These are phyloP conservation scores for Penicillium alfredii DNA, from an alignment of 495 filamentous ascomycete species.

Conservation along the genomic window DNA sequence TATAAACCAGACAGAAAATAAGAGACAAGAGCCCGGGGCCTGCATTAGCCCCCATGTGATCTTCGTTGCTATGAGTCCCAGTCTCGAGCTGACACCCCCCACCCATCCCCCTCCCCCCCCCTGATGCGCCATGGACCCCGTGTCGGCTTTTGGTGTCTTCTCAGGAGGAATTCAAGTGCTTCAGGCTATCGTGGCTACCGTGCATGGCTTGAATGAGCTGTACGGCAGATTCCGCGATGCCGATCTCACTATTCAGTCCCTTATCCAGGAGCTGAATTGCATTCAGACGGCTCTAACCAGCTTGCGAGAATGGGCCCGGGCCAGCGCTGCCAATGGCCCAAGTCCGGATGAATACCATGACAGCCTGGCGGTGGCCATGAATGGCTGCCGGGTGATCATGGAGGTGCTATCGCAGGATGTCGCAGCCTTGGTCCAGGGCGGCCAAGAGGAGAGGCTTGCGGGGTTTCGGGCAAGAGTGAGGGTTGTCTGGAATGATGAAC, in stretches of 20 bases:
- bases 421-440: constrained; percentile 22
- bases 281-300: constrained; percentile 36
- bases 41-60: no score
- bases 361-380: constrained; percentile 34
- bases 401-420: constrained; percentile 37
- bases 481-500: constrained; percentile 40
- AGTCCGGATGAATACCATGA: constrained; percentile 24
- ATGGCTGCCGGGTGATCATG: constrained; percentile 38
- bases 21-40: no score
- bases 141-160: constrained; percentile 26
- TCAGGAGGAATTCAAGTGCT: constrained; percentile 26
- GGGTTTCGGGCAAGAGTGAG: constrained; percentile 23
- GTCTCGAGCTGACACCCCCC: no score
- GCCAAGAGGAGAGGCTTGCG: constrained; percentile 6
- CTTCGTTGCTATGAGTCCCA: no score
- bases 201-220: constrained; percentile 28
- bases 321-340: constrained; percentile 21
- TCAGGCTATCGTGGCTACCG: constrained; percentile 29
- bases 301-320: constrained; percentile 35
- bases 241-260: constrained; percentile 36
- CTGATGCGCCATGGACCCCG: constrained; percentile 36
- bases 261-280: constrained; percentile 35
- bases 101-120: no score
- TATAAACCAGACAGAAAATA: no score
- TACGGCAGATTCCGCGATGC: constrained; percentile 36